These are phyloP conservation scores for Prinsepia uniflora DNA, from an alignment of 306 rosid species.

Conservation along the genomic window DNA sequence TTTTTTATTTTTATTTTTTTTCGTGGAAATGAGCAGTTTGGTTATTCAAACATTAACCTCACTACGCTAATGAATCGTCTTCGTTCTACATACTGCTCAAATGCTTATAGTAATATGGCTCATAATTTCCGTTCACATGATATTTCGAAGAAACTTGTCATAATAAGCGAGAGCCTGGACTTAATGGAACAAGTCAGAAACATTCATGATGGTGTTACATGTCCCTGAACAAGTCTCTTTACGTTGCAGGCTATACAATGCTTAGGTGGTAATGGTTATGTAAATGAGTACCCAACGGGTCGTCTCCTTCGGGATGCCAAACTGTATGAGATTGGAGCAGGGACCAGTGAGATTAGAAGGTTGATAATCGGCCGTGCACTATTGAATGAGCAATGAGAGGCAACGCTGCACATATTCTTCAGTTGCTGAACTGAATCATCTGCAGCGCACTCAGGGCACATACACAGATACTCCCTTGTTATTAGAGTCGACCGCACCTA, in stretches of 20 bases:
- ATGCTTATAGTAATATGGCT: background rate
- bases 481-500: too few relatives aligned
- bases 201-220: background rate
- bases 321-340: constrained; percentile 86
- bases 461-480: background rate
- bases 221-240: background rate
- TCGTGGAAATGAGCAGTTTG: background rate
- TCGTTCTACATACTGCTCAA: background rate
- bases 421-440: background rate
- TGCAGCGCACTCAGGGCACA: background rate
- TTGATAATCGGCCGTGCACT: constrained; percentile 90
- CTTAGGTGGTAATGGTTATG: constrained; percentile 95
- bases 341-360: constrained; percentile 90
- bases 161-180: too few relatives aligned
- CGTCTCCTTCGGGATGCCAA: constrained; percentile 88
- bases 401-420: background rate
- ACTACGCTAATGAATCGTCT: background rate
- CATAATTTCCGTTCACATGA: background rate
- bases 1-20: too few relatives aligned
- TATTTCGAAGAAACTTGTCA: background rate
- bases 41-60: background rate
- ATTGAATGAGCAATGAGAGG: constrained; percentile 59
- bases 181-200: too few relatives aligned
- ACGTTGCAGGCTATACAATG: constrained; percentile 75
- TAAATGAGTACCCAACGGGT: constrained; percentile 80